Base-by-base conservation (phyloP, 306 rosid genomes). In the Lathyrus tuberosus region DNA sequence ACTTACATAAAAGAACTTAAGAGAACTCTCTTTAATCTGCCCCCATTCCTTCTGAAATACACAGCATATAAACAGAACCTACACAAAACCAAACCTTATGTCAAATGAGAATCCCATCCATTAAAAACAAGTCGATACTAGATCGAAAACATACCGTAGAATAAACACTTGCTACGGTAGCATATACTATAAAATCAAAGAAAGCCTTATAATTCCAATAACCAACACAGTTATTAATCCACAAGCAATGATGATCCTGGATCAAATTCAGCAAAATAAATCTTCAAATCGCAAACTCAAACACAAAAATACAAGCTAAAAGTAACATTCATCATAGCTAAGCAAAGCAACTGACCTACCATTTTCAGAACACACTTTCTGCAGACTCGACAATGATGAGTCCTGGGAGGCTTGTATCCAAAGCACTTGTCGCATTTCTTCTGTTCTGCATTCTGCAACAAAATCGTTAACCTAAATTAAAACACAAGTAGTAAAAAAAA, bases 341-440 rank as follows among this genome's bases (percentile, higher is more conserved):
- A 62, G 41, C 30, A 72, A 77, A 62, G 35, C 35, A 72, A 79
- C 65, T 35, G 54, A 90, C 91, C 82, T 88, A 92, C 98, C 98
- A 90, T 92, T 80, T 85, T 88, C 77, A 92, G 75, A 77, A 92
- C 82, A 92, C 98, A 92, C 80, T 83, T 92, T 81, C 89, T 80
- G 81, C 96, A 92, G 37, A 92, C 93, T 62, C 93, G 87, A 75
- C 96, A 92, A 82, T 92, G 98, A 80, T 92, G 98, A 67, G 98
- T 79, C 88, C 96, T 85, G 2, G 96, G 98, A 70, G 98, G 98
- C 78, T 90, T 90, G 84, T 73, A 84, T 1, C 67, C 83, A 67
- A 75, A 80, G 65, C 96, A 92, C 61, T 88, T 92, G 78, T 90
- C 96, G 78, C 98, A 92, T 35, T 48, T 83, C 85, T 59, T 87